Conservation (phyloP, 129 eudicot species). For the Escallonia rubra region DNA sequence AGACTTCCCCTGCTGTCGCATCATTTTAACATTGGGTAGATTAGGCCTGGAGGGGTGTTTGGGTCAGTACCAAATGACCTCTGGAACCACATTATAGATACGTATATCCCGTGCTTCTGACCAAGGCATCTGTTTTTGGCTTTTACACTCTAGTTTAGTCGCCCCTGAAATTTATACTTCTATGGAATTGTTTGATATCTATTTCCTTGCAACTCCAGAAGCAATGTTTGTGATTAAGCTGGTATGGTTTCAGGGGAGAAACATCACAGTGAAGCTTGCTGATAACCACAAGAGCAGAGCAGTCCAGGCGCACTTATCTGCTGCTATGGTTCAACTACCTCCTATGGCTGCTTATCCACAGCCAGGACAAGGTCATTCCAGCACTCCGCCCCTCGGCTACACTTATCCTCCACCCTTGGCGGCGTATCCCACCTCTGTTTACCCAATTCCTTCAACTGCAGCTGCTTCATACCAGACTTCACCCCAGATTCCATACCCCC, state of each 20-base stretch:
- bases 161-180: too few species aligned
- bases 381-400: constrained; percentile 26
- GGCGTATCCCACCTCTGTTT: constrained; percentile 28
- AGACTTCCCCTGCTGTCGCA: too few species aligned
- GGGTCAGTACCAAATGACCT: too few species aligned
- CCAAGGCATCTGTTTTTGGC: too few species aligned
- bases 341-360: constrained; percentile 30
- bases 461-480: constrained; percentile 39
- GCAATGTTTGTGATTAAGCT: too few species aligned
- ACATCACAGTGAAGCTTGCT: constrained; percentile 57
- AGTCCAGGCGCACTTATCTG: constrained; percentile 18
- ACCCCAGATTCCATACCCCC: constrained; percentile 42
- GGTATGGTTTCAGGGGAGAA: constrained; percentile 41
- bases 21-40: too few species aligned
- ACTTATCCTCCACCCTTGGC: constrained; percentile 23
- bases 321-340: constrained; percentile 35
- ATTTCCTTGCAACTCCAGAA: too few species aligned
- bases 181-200: too few species aligned
- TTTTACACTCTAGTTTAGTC: too few species aligned
- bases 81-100: too few species aligned
- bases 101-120: too few species aligned
- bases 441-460: constrained; percentile 33
- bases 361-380: constrained; percentile 16
- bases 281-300: constrained; percentile 57
- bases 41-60: too few species aligned